phyloP scores from a whole-genome alignment of 2,329 filamentous ascomycete species.

The Verticillium zaregamsianum region DNA sequence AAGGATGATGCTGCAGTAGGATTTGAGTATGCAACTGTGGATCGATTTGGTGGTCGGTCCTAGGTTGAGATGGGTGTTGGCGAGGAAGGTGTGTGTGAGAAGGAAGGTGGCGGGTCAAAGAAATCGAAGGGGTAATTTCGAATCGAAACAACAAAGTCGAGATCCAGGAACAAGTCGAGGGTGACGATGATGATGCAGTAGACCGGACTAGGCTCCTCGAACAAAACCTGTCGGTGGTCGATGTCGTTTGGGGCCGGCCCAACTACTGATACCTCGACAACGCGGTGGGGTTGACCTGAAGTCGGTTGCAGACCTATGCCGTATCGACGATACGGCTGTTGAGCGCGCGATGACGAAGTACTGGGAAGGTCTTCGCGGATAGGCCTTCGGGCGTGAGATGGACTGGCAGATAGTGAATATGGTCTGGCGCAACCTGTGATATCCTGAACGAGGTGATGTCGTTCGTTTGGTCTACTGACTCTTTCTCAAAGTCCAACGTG shows the following conservation, averaged over 20 bases:
- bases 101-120: not conserved
- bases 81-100: not conserved
- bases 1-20: not conserved
- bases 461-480: not conserved
- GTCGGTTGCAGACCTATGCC: not conserved
- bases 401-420: not conserved
- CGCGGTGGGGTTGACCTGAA: not conserved
- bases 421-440: not conserved
- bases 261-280: not conserved
- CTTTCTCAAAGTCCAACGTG: not conserved
- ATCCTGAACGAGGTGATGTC: not conserved
- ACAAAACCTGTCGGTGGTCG: not conserved
- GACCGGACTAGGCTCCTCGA: not conserved
- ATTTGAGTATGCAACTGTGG: not conserved
- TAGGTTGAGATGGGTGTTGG: not conserved
- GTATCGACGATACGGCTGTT: not conserved
- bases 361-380: not conserved
- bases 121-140: not conserved
- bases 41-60: not conserved
- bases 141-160: not conserved
- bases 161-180: no score
- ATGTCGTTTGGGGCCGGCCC: not conserved
- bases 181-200: not conserved
- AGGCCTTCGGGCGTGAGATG: not conserved
- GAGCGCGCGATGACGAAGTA: not conserved